Evolutionary conservation across 148 eudicot genomes (phyloP), one percentile per base, ranked within the genome.

Genomic region (Camellia granthamiana): DNA sequence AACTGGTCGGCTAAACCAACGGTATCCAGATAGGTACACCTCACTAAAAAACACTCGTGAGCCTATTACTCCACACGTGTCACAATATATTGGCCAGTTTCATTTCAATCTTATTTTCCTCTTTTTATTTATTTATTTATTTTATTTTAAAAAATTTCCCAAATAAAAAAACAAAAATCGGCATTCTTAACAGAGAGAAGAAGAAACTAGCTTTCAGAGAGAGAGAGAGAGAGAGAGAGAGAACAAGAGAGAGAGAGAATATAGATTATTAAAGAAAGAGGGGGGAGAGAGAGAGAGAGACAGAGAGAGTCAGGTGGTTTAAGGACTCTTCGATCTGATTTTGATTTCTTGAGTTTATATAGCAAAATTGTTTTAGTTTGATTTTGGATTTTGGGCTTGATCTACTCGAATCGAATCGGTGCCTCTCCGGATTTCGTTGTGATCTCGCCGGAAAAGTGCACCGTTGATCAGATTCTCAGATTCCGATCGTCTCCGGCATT

Each of bases 361-460:
- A 30, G 38, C 38, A 1, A 64, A 62, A 21, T 11, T 8, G 47
- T 15, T 18, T 47, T 10, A 46, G 10, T 19, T 61, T 44, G 13
- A 10, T 30, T 41, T 21, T 49, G 5, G 9, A 12, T 55, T 30
- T 7, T 65, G 44, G 6, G 41, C 0, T 55, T 51, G 13, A 11
- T 56, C 63, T 23, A 3, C n/a, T 2, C 10, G 23, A 2, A 13
- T 2, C 10, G 23, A 2, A 13, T 15, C 63, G 7, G 44, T 23
- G 63, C 1, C 1, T 38, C 63, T 5, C 46, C 77, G 77, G 63
- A 15, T 8, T 16, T 61, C 62, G 55, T 60, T 61, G 46, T 82
- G 42, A 74, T 66, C 42, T 74, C 18, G 81, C 79, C 75, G 83
- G 76, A 69, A 43, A 66, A 38, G 59, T 55, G 30, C 23, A 42